Percentiles rank a stretch among this genome's conserved stretches.
phyloP scores from a whole-genome alignment of 306 rosid species.

The Vicia sativa region DNA sequence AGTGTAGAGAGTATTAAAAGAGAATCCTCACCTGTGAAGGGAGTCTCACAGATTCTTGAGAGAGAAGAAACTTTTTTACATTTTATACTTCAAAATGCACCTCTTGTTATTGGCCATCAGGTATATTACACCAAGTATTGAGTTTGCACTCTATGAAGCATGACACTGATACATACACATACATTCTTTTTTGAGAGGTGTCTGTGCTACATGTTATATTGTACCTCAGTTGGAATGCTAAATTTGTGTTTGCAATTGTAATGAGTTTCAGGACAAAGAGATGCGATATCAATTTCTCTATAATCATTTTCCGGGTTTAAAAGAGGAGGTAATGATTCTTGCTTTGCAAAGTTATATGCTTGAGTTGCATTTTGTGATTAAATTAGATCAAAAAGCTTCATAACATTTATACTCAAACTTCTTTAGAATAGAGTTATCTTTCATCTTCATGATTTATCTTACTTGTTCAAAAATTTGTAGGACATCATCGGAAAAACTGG shows the following conservation, averaged over 20 bases:
- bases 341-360: constrained; percentile 42
- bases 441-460: background rate
- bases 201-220: background rate
- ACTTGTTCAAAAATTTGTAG: constrained; percentile 43
- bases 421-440: background rate
- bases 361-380: background rate
- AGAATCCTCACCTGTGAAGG: constrained; percentile 89
- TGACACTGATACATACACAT: too few species aligned
- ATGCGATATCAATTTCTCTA: constrained; percentile 93
- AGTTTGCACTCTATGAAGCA: too few species aligned
- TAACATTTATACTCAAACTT: background rate
- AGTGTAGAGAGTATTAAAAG: constrained; percentile 64
- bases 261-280: constrained; percentile 74
- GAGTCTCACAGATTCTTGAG: constrained; percentile 61
- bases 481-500: constrained; percentile 96
- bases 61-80: constrained; percentile 52
- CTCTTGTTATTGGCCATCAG: constrained; percentile 98
- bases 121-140: constrained; percentile 53
- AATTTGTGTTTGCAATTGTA: constrained; percentile 8
- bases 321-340: constrained; percentile 80
- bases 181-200: too few species aligned
- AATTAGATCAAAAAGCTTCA: background rate
- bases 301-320: constrained; percentile 91
- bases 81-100: constrained; percentile 97
- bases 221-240: constrained; percentile 8